phyloP scores from a whole-genome alignment of 2,329 filamentous ascomycete genomes.

The Apiospora aurea region DNA sequence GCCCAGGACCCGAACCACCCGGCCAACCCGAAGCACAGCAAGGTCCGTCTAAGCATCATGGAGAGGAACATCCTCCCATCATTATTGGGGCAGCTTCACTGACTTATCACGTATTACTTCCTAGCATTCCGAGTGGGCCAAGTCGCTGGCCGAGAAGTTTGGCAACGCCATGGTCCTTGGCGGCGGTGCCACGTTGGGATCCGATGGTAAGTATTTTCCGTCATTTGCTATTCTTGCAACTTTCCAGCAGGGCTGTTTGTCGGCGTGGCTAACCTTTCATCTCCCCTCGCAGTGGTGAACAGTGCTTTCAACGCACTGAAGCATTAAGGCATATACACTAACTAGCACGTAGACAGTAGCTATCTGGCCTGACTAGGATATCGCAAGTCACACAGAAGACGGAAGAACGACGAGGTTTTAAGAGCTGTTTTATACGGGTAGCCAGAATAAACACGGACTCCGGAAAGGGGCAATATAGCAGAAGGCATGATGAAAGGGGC shows the following conservation, averaged over 20 bases:
- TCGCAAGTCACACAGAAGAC: neutral
- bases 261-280: neutral
- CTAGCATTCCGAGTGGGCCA: slow-evolving; percentile 21
- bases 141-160: slow-evolving; percentile 13
- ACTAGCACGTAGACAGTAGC: neutral
- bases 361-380: neutral
- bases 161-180: slow-evolving; percentile 20
- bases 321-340: neutral
- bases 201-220: neutral
- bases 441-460: neutral
- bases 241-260: neutral
- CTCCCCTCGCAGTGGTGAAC: neutral
- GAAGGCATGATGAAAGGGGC: neutral
- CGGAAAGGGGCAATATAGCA: neutral
- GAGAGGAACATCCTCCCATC: neutral
- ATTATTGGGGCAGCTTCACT: neutral
- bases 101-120: too few relatives aligned
- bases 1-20: slow-evolving; percentile 21
- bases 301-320: neutral
- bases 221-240: neutral
- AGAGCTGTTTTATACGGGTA: neutral
- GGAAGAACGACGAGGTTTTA: neutral
- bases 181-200: slow-evolving; percentile 4
- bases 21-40: slow-evolving; percentile 20
- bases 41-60: neutral